Conservation (phyloP, 2,329 filamentous ascomycete genomes). For the Epichloe festucae region DNA sequence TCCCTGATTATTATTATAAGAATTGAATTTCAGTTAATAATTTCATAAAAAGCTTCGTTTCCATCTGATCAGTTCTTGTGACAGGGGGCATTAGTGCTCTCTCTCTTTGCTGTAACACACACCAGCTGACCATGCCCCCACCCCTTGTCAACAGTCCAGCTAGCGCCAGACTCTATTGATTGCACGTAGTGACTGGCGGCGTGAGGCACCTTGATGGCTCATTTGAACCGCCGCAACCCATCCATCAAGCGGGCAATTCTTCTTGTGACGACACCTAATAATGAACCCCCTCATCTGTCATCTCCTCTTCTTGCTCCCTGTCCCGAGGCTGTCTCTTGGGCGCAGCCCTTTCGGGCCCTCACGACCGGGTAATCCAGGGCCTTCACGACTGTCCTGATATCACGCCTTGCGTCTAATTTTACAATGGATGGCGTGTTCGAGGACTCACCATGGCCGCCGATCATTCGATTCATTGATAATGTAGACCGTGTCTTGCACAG, state of each 20-base stretch:
- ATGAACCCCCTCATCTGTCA: background rate
- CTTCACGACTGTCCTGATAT: background rate
- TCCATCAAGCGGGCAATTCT: background rate
- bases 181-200: background rate
- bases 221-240: background rate
- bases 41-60: too few species aligned
- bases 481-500: constrained; percentile 7
- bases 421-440: constrained; percentile 17
- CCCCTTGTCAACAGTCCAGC: too few species aligned
- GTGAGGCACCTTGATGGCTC: constrained; percentile 18
- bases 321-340: background rate
- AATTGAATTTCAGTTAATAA: too few species aligned
- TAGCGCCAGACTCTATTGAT: too few species aligned
- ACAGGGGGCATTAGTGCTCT: too few species aligned
- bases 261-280: background rate
- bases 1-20: too few species aligned
- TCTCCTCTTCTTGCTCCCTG: constrained; percentile 4
- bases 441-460: constrained; percentile 12
- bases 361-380: background rate
- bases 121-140: too few species aligned
- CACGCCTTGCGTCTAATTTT: background rate
- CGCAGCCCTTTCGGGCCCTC: background rate
- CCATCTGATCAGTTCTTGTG: too few species aligned
- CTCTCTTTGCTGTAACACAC: too few species aligned
- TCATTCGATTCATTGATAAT: constrained; percentile 11